Evolutionary conservation across 176 grass and related monocot genomes (phyloP).

Genomic region (Zoysia japonica): DNA sequence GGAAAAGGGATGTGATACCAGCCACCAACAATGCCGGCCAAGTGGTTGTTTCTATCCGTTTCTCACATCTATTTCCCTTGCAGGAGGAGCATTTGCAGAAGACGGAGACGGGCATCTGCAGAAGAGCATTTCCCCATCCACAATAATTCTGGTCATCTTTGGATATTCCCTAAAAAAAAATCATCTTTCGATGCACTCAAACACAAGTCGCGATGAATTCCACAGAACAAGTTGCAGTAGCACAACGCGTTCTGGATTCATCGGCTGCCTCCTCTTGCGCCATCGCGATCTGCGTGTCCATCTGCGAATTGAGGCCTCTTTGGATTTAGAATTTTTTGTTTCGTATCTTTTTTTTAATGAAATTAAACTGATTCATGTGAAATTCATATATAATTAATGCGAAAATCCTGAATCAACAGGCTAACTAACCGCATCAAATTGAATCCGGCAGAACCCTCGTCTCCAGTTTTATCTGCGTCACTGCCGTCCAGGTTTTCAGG

Average conservation of each 20-base stretch:
- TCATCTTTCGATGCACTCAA: background rate
- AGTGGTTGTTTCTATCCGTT: background rate
- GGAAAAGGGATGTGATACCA: background rate
- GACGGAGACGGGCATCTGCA: background rate
- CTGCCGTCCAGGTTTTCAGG: background rate
- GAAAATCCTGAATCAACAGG: background rate
- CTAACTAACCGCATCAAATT: background rate
- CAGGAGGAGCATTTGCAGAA: background rate
- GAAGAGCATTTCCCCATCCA: background rate
- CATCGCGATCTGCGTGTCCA: background rate
- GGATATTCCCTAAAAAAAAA: too few relatives aligned
- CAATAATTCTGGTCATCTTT: background rate
- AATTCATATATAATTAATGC: too few relatives aligned
- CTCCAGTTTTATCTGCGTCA: background rate
- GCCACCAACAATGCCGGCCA: background rate
- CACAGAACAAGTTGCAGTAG: too few relatives aligned
- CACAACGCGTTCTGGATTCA: background rate
- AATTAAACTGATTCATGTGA: too few relatives aligned
- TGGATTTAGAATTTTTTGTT: too few relatives aligned
- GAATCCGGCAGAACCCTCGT: constrained; percentile 6
- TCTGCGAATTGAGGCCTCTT: background rate
- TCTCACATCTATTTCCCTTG: background rate
- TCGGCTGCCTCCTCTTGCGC: background rate
- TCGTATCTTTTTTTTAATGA: too few relatives aligned
- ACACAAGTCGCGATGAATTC: background rate